phyloP scores from a whole-genome alignment of 768 basidiomycete species.

The Bullera alba region DNA sequence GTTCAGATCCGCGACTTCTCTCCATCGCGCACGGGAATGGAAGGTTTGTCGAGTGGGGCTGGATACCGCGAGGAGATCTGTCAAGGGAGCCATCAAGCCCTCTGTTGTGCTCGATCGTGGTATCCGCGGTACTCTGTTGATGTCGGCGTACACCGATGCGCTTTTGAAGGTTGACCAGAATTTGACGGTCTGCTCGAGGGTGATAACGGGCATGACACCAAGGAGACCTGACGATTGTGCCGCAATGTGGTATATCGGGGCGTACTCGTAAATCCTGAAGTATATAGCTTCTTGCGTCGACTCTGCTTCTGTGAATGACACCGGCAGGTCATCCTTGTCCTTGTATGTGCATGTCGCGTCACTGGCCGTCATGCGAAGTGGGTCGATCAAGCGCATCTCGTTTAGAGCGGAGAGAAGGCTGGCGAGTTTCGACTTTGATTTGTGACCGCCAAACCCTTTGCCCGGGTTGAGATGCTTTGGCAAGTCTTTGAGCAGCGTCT shows the following conservation, averaged over 20 bases:
- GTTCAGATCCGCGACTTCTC: neutral
- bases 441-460: conserved; percentile 58
- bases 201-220: conserved; percentile 51
- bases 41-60: neutral
- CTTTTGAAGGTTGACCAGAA: conserved; percentile 14
- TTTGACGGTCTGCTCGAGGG: conserved; percentile 21
- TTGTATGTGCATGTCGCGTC: conserved; percentile 48
- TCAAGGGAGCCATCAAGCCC: neutral
- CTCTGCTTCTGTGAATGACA: conserved; percentile 12
- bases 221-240: conserved; percentile 54
- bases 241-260: conserved; percentile 60
- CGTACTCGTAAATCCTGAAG: conserved; percentile 58
- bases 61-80: neutral
- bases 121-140: neutral
- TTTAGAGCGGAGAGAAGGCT: conserved; percentile 59
- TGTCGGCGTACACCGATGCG: conserved; percentile 13
- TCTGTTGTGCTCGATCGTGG: neutral
- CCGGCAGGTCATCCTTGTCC: conserved; percentile 46
- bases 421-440: conserved; percentile 57
- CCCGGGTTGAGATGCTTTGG: conserved; percentile 52
- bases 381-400: conserved; percentile 56
- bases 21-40: neutral
- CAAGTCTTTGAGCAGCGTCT: conserved; percentile 54
- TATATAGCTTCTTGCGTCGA: conserved; percentile 52
- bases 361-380: conserved; percentile 53